Percentiles rank a stretch among this genome's conserved stretches.
phyloP scores from a whole-genome alignment of 2,329 filamentous ascomycete genomes.

The Arachnomyces sp. region DNA sequence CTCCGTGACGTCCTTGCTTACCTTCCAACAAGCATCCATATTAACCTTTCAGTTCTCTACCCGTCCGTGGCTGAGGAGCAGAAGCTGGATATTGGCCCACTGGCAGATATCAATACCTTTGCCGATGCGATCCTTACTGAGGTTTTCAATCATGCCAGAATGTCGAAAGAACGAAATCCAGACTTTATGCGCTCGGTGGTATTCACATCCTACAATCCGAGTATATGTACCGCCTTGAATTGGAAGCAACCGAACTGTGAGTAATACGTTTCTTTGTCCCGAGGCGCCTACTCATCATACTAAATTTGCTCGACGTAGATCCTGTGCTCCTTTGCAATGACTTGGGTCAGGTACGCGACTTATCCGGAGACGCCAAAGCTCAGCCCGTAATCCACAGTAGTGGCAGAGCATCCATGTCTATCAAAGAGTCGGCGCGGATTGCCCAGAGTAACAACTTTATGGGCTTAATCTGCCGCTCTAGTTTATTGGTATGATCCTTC shows the following conservation, averaged over 20 bases:
- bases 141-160: slow-evolving; percentile 83
- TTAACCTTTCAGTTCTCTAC: slow-evolving; percentile 88
- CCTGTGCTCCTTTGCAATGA: slow-evolving; percentile 94
- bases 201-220: slow-evolving; percentile 86
- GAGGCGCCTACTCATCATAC: background rate
- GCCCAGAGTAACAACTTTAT: slow-evolving; percentile 97
- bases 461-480: slow-evolving; percentile 85
- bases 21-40: slow-evolving; percentile 70
- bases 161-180: slow-evolving; percentile 56
- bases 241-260: slow-evolving; percentile 97
- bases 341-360: slow-evolving; percentile 51
- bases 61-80: slow-evolving; percentile 68
- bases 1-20: slow-evolving; percentile 67
- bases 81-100: slow-evolving; percentile 59
- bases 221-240: slow-evolving; percentile 86
- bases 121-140: slow-evolving; percentile 74
- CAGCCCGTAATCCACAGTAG: slow-evolving; percentile 47
- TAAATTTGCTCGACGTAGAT: slow-evolving; percentile 39
- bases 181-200: slow-evolving; percentile 77
- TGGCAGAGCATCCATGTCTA: slow-evolving; percentile 67
- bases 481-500: slow-evolving; percentile 66
- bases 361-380: slow-evolving; percentile 28
- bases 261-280: slow-evolving; percentile 19
- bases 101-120: slow-evolving; percentile 74
- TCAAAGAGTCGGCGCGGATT: slow-evolving; percentile 90